Conservation (phyloP, 2,329 filamentous ascomycete species). For the Ascochyta viciae-villosae region DNA sequence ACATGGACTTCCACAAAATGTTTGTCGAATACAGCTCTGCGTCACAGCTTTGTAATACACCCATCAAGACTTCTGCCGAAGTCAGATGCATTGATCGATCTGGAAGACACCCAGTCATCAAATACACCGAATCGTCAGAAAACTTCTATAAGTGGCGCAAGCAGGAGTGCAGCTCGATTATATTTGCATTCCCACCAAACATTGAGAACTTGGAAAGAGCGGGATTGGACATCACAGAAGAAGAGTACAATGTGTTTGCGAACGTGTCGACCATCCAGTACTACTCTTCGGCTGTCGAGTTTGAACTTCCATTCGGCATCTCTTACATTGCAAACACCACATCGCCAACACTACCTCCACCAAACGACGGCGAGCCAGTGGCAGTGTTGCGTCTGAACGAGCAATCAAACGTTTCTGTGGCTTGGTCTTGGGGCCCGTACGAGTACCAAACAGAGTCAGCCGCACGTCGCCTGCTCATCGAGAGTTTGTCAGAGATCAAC, state of each 20-base stretch:
- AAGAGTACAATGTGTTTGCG: conserved; percentile 42
- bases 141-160: conserved; percentile 42
- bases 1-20: conserved; percentile 49
- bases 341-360: conserved; percentile 36
- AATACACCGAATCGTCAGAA: conserved; percentile 40
- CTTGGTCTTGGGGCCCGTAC: conserved; percentile 50
- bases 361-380: conserved; percentile 43
- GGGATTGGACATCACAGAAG: conserved; percentile 43
- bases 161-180: conserved; percentile 45
- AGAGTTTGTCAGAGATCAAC: conserved; percentile 45
- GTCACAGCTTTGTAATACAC: conserved; percentile 39
- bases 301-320: conserved; percentile 46
- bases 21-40: conserved; percentile 40
- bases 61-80: conserved; percentile 43
- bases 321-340: conserved; percentile 42
- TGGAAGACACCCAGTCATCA: conserved; percentile 40
- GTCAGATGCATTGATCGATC: conserved; percentile 47
- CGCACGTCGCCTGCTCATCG: conserved; percentile 35
- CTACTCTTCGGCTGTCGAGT: conserved; percentile 45
- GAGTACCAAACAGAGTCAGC: conserved; percentile 39
- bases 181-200: conserved; percentile 47
- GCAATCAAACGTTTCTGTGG: conserved; percentile 40
- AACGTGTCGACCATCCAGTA: conserved; percentile 46
- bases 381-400: conserved; percentile 43
- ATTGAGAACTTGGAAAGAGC: conserved; percentile 42